Base-by-base conservation (phyloP, 2,329 filamentous ascomycete genomes). In the Sporothrix humicola region DNA sequence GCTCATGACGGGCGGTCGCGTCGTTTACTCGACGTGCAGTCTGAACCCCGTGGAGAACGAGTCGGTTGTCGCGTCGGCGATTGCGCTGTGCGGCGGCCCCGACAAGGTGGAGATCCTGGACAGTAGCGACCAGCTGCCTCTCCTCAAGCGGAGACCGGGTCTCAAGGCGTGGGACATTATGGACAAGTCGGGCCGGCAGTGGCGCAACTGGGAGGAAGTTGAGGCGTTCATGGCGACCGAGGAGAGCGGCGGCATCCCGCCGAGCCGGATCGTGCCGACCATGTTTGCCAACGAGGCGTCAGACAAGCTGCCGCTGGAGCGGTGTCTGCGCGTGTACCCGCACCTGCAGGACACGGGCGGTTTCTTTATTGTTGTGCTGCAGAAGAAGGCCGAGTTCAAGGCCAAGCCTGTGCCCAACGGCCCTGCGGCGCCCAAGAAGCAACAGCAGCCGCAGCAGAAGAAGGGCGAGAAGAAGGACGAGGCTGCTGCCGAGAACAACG, bases 11-110 rank as follows among this genome's bases (percentile, higher is more conserved):
- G 95, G 96, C 56, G 96, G 96, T 70, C 90, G 95, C 76, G 93
- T 98, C 42, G 95, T 99, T 71, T 99, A 98, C 84, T 98, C 95
- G 2, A 99, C 96, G 23, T 99, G 96, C 87, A 98, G 94, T 82
- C 94, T 99, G 93, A 99, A 99, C 83, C 96, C 96, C 0, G 90
- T 98, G 42, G 96, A 99, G 85, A 97, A 99, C 79, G 96, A 99
- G 83, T 92, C 96, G 7, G 94, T 98, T 17, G 86, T 99, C 74
- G 90, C 93, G 0, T 91, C 92, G 37, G 96, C 96, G 12, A 95
- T 99, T 78, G 92, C 94, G 78, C 89, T 95, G 73, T 98, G 95
- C 79, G 96, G 96, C 75, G 96, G 96, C 2, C 83, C 89, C 3
- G 86, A 88, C 15, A 96, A 95, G 79, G 92, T 99, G 69, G 88